Conservation (phyloP, 2,329 filamentous ascomycete species). For the Phialophora verrucosa region DNA sequence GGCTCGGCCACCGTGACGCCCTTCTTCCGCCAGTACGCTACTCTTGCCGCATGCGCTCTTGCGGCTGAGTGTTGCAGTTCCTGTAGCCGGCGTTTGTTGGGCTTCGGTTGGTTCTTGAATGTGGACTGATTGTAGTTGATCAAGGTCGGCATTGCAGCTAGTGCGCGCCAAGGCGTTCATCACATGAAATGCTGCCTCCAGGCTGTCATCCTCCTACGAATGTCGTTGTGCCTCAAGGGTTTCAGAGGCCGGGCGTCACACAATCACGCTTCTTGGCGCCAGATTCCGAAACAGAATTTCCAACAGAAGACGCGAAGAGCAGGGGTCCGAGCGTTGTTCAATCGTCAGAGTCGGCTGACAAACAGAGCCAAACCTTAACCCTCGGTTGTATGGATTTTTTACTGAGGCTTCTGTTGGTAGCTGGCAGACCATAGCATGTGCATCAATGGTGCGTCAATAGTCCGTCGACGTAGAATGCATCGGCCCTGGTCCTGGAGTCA, state of each 20-base stretch:
- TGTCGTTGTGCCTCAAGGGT: neutral
- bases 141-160: conserved; percentile 26
- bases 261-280: neutral
- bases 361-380: neutral
- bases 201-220: neutral
- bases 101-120: conserved; percentile 24
- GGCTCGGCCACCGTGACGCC: neutral
- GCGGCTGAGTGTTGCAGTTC: conserved; percentile 34
- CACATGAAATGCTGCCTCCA: neutral
- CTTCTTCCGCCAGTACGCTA: conserved; percentile 32
- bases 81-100: conserved; percentile 33
- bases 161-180: neutral
- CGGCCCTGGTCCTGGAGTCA: neutral
- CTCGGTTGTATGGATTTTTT: neutral
- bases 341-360: neutral
- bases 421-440: neutral
- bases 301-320: neutral
- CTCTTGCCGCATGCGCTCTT: conserved; percentile 32
- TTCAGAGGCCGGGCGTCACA: neutral
- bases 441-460: no score
- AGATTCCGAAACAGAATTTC: neutral
- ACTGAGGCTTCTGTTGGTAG: neutral
- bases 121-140: conserved; percentile 32
- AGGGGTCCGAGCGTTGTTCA: neutral
- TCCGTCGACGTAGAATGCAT: neutral